Percentiles rank a stretch among this genome's conserved stretches.
phyloP scores from a whole-genome alignment of 257 asterid genomes.

The Solanum etuberosum region DNA sequence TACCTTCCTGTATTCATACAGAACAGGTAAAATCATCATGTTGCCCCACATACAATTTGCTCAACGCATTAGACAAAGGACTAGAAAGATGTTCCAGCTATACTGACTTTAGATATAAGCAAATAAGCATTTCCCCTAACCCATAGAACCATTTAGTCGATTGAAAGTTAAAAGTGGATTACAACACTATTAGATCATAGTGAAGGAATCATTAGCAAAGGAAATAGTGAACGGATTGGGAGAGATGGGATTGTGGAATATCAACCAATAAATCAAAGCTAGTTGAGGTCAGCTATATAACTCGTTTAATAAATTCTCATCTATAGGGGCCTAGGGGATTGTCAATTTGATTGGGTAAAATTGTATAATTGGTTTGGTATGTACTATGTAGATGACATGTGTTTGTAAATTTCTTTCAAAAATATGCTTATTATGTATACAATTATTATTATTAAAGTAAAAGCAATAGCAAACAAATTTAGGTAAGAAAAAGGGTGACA shows the following conservation, averaged over 20 bases:
- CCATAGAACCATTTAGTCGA: not conserved
- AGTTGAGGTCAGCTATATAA: not conserved
- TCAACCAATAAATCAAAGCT: not conserved
- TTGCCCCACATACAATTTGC: not conserved
- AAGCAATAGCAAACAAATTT: not conserved
- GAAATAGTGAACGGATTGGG: not conserved
- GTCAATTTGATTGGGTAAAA: not conserved
- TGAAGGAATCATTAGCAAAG: not conserved
- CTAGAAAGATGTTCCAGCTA: not conserved
- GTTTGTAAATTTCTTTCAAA: not conserved
- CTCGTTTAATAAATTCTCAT: not conserved
- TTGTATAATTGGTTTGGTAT: not conserved
- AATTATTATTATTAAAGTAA: not conserved
- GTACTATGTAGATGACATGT: not conserved
- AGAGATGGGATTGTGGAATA: not conserved
- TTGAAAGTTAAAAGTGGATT: not conserved
- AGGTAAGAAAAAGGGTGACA: not conserved
- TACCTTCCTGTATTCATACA: constrained; percentile 50
- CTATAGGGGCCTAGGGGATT: not conserved
- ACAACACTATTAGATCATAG: not conserved
- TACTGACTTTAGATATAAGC: not conserved
- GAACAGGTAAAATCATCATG: not conserved
- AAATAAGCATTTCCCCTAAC: not conserved
- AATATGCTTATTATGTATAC: not conserved
- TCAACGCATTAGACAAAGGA: not conserved